Evolutionary conservation across 306 rosid genomes (phyloP).

Genomic region (Prunus mongolica): DNA sequence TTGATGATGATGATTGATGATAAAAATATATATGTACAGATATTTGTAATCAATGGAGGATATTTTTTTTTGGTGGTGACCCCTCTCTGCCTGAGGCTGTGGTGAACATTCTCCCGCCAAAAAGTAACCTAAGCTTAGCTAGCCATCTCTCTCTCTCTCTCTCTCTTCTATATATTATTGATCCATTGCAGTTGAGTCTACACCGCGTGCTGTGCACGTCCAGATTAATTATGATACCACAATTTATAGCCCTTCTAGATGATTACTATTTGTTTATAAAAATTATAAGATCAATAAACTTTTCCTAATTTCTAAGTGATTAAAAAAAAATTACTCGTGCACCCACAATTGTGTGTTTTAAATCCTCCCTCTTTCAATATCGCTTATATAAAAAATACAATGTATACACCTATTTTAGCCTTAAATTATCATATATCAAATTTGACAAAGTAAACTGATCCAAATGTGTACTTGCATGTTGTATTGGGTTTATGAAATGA

Average conservation of each 20-base stretch:
- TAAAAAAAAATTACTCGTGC: neutral
- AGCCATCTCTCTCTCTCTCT: constrained; percentile 1
- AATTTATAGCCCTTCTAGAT: constrained; percentile 5
- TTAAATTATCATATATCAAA: neutral
- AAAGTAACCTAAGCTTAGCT: constrained; percentile 1
- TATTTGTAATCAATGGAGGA: constrained; percentile 32
- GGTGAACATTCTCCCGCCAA: constrained; percentile 7
- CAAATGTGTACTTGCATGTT: too few relatives aligned
- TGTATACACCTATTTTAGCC: neutral
- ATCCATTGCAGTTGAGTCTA: constrained; percentile 6
- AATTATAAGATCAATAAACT: neutral
- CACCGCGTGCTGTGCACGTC: constrained; percentile 38
- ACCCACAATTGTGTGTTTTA: fast-evolving
- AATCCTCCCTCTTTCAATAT: too few relatives aligned
- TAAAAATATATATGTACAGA: neutral
- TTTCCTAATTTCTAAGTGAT: neutral
- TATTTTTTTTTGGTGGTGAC: constrained; percentile 26
- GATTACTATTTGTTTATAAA: neutral
- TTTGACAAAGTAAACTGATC: too few relatives aligned
- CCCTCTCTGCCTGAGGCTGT: neutral
- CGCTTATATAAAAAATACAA: too few relatives aligned
- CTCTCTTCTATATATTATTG: neutral
- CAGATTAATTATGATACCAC: neutral
- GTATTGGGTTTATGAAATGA: too few relatives aligned
- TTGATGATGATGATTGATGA: constrained; percentile 29